Percentiles rank a stretch among this genome's conserved stretches.
These are phyloP conservation scores for Phytophthora citrophthora DNA, from an alignment of 352 stramenopile species.

Conservation along the genomic window DNA sequence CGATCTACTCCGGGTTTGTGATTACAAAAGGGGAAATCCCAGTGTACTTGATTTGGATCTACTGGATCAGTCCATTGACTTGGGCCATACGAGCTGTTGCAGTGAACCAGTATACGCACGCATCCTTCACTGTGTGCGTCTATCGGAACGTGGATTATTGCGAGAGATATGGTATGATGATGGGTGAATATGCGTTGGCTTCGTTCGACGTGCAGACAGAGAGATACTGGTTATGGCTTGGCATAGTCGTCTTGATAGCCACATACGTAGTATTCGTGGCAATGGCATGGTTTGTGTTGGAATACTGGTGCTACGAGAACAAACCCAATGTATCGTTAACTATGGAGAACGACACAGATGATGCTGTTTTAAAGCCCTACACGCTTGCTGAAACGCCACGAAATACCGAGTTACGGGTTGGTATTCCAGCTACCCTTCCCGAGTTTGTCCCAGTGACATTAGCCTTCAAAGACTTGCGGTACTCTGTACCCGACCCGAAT, in stretches of 20 bases:
- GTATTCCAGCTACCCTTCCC: background rate
- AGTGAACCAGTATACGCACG: conserved; percentile 63
- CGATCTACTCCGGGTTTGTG: conserved; percentile 70
- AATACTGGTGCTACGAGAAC: conserved; percentile 50
- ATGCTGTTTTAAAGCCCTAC: background rate
- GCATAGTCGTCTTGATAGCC: conserved; percentile 44
- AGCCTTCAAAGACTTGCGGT: conserved; percentile 42
- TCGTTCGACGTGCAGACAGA: conserved; percentile 56
- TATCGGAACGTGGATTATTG: conserved; percentile 62
- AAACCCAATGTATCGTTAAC: conserved; percentile 1
- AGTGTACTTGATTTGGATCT: conserved; percentile 67
- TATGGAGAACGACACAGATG: background rate
- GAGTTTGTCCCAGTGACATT: conserved; percentile 32
- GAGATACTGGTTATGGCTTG: conserved; percentile 55
- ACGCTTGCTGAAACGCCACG: background rate
- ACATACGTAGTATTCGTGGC: conserved; percentile 1
- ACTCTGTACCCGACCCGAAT: conserved; percentile 32
- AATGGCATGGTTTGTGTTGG: conserved; percentile 42
- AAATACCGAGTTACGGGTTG: background rate
- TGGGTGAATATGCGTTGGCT: conserved; percentile 52
- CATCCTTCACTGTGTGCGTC: conserved; percentile 40
- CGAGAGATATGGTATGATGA: conserved; percentile 25
- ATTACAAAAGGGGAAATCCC: conserved; percentile 64
- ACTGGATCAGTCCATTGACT: conserved; percentile 75
- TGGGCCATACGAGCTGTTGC: conserved; percentile 64